These are phyloP conservation scores for Gymnopilus junonius DNA, from an alignment of 768 basidiomycete species.

Conservation along the genomic window DNA sequence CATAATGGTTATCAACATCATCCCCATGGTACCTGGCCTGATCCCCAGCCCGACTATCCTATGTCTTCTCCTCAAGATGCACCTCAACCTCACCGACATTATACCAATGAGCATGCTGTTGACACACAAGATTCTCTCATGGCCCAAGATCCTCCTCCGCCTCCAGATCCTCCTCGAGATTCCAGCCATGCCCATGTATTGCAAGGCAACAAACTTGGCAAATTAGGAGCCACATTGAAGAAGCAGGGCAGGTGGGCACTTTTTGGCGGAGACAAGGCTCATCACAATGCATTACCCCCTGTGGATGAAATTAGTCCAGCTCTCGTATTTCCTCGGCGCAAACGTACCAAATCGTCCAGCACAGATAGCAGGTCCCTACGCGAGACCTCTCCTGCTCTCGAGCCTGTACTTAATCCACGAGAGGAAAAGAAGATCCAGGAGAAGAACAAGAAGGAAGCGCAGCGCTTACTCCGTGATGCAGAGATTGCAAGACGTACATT, in stretches of 20 bases:
- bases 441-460: slow-evolving; percentile 75
- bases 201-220: slow-evolving; percentile 57
- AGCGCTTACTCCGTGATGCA: slow-evolving; percentile 77
- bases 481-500: slow-evolving; percentile 84
- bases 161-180: slow-evolving; percentile 44
- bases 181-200: slow-evolving; percentile 40
- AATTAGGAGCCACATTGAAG: slow-evolving; percentile 68
- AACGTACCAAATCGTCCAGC: slow-evolving; percentile 79
- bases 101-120: slow-evolving; percentile 49
- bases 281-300: slow-evolving; percentile 65
- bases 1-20: slow-evolving; percentile 34
- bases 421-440: slow-evolving; percentile 65
- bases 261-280: slow-evolving; percentile 75
- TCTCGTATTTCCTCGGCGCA: slow-evolving; percentile 68
- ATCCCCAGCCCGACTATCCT: slow-evolving; percentile 48
- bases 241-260: slow-evolving; percentile 72
- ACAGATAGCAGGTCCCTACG: slow-evolving; percentile 71
- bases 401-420: slow-evolving; percentile 41
- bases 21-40: slow-evolving; percentile 30
- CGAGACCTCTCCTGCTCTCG: slow-evolving; percentile 52
- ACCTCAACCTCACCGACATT: slow-evolving; percentile 36
- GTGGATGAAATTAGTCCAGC: slow-evolving; percentile 71
- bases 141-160: slow-evolving; percentile 53
- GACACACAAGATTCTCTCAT: slow-evolving; percentile 57
- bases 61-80: slow-evolving; percentile 65